These are phyloP conservation scores for Suillus spraguei DNA, from an alignment of 768 basidiomycete genomes.

Conservation along the genomic window DNA sequence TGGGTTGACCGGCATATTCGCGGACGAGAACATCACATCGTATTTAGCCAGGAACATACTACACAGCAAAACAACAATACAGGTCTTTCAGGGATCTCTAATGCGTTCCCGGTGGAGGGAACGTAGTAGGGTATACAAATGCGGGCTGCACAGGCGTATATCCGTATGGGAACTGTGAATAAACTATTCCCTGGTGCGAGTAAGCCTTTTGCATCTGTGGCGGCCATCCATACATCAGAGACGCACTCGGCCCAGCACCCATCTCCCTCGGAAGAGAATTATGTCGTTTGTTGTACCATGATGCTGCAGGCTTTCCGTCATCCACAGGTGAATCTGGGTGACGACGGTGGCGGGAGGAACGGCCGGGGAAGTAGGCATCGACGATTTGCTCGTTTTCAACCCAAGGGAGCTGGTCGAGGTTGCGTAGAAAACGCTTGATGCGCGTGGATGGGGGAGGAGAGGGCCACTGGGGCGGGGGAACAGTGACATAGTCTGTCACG, in stretches of 20 bases:
- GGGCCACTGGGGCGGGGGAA: constrained; percentile 8
- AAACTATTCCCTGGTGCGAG: constrained; percentile 1
- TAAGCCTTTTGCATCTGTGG: background rate
- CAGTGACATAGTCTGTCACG: constrained; percentile 15
- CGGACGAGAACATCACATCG: background rate
- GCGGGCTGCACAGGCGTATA: constrained; percentile 23
- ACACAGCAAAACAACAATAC: background rate
- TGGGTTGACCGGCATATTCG: background rate
- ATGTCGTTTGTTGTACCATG: constrained; percentile 28
- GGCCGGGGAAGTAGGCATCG: constrained; percentile 45
- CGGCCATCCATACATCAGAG: constrained; percentile 13
- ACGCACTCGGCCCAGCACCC: constrained; percentile 22
- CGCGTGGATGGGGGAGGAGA: constrained; percentile 35
- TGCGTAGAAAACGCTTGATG: constrained; percentile 35
- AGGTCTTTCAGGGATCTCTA: background rate
- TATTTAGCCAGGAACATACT: background rate
- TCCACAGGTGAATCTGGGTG: constrained; percentile 13
- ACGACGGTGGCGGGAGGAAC: constrained; percentile 20
- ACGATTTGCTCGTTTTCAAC: constrained; percentile 43
- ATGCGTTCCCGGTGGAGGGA: constrained; percentile 12
- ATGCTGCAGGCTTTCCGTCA: constrained; percentile 24
- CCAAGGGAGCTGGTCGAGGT: constrained; percentile 48
- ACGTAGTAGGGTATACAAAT: constrained; percentile 22
- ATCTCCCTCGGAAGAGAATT: constrained; percentile 17
- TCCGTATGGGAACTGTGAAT: constrained; percentile 24